Conservation (phyloP, 2,329 filamentous ascomycete genomes). For the Cryphonectria nitschkei region DNA sequence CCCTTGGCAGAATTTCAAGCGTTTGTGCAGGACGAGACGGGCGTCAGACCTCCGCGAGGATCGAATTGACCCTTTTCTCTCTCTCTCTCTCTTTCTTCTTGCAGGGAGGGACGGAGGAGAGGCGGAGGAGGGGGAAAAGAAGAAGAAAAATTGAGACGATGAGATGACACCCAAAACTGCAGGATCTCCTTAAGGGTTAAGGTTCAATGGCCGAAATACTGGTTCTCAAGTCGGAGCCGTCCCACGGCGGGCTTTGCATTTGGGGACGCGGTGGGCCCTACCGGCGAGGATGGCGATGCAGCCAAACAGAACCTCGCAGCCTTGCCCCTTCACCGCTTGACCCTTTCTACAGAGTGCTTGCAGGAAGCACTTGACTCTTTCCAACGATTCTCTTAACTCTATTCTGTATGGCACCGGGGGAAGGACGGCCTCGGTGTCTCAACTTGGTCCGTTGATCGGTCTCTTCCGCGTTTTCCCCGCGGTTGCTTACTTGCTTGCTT, state of each 20-base stretch:
- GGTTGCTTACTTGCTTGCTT: neutral
- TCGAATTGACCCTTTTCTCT: neutral
- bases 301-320: conserved; percentile 43
- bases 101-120: no score
- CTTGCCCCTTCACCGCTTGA: conserved; percentile 41
- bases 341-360: conserved; percentile 33
- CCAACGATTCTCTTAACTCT: conserved; percentile 15
- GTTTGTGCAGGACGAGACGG: neutral
- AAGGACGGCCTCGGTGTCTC: conserved; percentile 4
- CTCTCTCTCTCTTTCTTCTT: no score
- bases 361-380: conserved; percentile 30
- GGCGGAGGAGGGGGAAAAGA: no score
- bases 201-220: conserved; percentile 22
- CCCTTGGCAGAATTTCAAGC: neutral
- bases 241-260: conserved; percentile 2
- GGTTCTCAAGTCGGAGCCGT: conserved; percentile 32
- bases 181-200: neutral
- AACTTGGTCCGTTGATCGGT: neutral
- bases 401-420: neutral
- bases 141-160: neutral
- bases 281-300: conserved; percentile 35
- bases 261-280: conserved; percentile 7
- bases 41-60: neutral
- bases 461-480: neutral
- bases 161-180: conserved; percentile 21